Evolutionary conservation across 805 yeast genomes (phyloP), one percentile per base, ranked within the genome.

Genomic region (Lipomyces oligophaga): DNA sequence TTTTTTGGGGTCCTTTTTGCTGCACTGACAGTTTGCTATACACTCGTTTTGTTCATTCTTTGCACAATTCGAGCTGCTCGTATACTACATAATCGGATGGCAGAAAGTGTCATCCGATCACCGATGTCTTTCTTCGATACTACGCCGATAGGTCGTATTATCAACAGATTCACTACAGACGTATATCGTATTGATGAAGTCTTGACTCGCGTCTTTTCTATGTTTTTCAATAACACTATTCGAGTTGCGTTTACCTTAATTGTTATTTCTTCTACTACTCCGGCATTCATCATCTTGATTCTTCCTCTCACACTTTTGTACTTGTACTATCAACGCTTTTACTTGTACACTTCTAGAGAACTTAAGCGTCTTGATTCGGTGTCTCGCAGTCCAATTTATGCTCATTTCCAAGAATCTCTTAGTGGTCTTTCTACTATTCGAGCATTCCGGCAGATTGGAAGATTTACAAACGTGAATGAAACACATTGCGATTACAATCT

Each of bases 91-190:
- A 75, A 80, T 51, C 66, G 68, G 15, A 87, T 89, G 96, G 79
- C 89, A 3, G 66, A 67, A 30, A 63, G 76, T 44, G 93, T 89
- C 11, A 67, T 90, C 49, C 75, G 89, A 55, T 93, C 96, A 0
- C 97, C 97, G 52, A 90, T 89, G 97, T 76, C 86, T 26, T 89
- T 90, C 65, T 89, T 89, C 62, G 97, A 89, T 67, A 87, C 96
- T 1, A 89, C 97, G 0, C 97, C 97, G 45, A 80, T 88, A 55
- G 97, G 97, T 30, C 77, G 97, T 69, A 78, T 89, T 47, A 71
- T 88, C 65, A 89, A 89, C 70, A 74, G 97, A 64, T 89, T 89
- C 64, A 85, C 96, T 2, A 88, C 80, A 64, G 97, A 89, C 72
- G 78, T 89, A 43, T 85, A 85, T 68, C 85, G 85, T 64, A 79